Conservation (phyloP, 139 green algal species). For the Pleodorina starrii region DNA sequence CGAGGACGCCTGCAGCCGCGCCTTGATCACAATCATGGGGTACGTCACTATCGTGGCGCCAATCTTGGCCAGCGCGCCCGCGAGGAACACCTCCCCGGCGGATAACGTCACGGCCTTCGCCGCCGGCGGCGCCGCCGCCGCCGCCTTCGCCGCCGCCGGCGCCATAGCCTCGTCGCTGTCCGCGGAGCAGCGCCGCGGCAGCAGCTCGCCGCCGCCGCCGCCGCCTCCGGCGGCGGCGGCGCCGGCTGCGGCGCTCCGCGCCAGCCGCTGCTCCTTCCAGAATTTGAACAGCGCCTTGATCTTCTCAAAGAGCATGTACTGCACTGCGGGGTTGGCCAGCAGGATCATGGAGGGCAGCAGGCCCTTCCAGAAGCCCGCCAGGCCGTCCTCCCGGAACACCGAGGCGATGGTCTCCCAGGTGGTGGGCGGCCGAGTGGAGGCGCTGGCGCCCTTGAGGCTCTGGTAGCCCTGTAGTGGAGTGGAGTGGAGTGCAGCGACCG, state of each 20-base stretch:
- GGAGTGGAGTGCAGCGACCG: too few species aligned
- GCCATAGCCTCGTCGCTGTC: slow-evolving; percentile 16
- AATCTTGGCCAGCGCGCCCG: slow-evolving; percentile 87
- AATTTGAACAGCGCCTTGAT: slow-evolving; percentile 54
- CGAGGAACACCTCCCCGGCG: slow-evolving; percentile 83
- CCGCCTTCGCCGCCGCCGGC: background rate
- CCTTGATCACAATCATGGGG: slow-evolving; percentile 95
- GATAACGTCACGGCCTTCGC: slow-evolving; percentile 39
- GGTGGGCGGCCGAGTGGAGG: background rate
- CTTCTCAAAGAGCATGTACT: slow-evolving; percentile 93
- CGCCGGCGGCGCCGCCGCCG: background rate
- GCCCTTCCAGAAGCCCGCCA: slow-evolving; percentile 74
- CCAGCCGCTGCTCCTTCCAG: slow-evolving; percentile 50
- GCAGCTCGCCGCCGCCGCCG: background rate
- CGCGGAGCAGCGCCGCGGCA: background rate
- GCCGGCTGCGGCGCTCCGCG: background rate
- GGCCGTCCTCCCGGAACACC: slow-evolving; percentile 61
- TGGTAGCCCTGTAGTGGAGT: slow-evolving; percentile 9
- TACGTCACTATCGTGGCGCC: slow-evolving; percentile 92
- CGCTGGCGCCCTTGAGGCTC: slow-evolving; percentile 17
- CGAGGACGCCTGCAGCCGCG: slow-evolving; percentile 74
- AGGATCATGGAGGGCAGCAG: slow-evolving; percentile 91
- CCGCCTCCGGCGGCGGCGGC: background rate
- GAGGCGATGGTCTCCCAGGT: slow-evolving; percentile 30
- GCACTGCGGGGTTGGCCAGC: slow-evolving; percentile 86